Conservation (phyloP, 768 basidiomycete genomes). For the Leucocoprinus birnbaumii region DNA sequence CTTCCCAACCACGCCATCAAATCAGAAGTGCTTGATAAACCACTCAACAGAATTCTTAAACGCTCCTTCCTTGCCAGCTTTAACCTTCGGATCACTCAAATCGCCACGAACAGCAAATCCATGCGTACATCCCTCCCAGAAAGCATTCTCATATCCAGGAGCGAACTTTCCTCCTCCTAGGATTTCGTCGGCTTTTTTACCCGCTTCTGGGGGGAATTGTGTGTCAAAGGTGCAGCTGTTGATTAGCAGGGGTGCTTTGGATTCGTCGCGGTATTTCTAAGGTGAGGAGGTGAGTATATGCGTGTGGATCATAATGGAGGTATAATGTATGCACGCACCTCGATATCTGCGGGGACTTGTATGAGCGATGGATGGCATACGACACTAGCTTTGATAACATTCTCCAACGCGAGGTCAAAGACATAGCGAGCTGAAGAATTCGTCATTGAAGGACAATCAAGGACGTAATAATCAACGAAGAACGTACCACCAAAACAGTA, state of each 20-base stretch:
- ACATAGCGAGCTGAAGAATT: constrained; percentile 48
- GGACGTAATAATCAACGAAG: neutral
- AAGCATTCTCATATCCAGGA: constrained; percentile 47
- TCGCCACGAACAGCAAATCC: constrained; percentile 56
- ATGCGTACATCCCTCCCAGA: constrained; percentile 47
- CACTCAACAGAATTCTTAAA: constrained; percentile 58
- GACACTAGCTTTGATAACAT: constrained; percentile 43
- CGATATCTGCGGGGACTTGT: constrained; percentile 54
- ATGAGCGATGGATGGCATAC: constrained; percentile 65
- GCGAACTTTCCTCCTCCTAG: constrained; percentile 43
- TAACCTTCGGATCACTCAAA: constrained; percentile 44
- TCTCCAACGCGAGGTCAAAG: constrained; percentile 62
- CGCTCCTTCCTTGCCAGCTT: constrained; percentile 62
- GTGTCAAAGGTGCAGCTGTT: constrained; percentile 58
- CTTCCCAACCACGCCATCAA: neutral
- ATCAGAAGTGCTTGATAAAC: constrained; percentile 37
- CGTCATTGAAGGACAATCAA: too few relatives aligned
- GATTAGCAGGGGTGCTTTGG: constrained; percentile 61
- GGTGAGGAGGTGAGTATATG: neutral
- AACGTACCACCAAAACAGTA: constrained; percentile 67
- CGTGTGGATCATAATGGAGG: too few relatives aligned
- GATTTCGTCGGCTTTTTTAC: constrained; percentile 45
- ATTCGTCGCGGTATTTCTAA: constrained; percentile 43
- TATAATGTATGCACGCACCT: constrained; percentile 45
- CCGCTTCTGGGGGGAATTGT: constrained; percentile 45